A percentile compares a stretch with the other conserved stretches of the same genome.
Evolutionary conservation across 2,329 filamentous ascomycete genomes (phyloP).

Genomic region (Ophiostoma novo-ulmi): DNA sequence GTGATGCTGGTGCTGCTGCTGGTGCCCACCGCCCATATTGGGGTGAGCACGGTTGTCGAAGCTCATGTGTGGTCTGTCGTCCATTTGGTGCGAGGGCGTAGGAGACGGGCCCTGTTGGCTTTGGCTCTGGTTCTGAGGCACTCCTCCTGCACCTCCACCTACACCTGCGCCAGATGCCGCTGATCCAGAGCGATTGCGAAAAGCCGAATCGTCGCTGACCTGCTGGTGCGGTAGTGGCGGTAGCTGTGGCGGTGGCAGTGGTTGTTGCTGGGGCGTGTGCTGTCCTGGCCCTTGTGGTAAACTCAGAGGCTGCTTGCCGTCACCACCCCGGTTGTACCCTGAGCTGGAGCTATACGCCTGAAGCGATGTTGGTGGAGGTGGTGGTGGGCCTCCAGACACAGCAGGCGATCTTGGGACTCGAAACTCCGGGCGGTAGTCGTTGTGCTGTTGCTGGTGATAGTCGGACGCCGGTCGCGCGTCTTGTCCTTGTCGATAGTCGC

Average conservation of each 20-base stretch:
- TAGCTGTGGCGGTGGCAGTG: background rate
- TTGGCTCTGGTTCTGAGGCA: background rate
- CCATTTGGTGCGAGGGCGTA: conserved; percentile 18
- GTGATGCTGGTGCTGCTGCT: conserved; percentile 2
- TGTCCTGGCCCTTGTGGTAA: background rate
- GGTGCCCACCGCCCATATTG: conserved; percentile 15
- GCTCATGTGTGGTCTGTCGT: conserved; percentile 24
- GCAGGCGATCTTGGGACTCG: background rate
- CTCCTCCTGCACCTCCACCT: background rate
- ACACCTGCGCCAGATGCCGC: conserved; percentile 9
- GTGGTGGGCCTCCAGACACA: background rate
- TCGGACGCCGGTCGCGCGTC: conserved; percentile 2
- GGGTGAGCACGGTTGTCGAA: conserved; percentile 22
- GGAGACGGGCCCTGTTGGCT: conserved; percentile 9
- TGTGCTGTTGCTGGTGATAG: background rate
- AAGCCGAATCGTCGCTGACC: conserved; percentile 15
- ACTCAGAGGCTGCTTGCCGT: background rate
- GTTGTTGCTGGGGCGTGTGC: background rate
- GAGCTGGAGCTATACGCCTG: background rate
- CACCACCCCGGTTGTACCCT: background rate
- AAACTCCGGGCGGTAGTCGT: background rate
- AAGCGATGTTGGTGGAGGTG: background rate
- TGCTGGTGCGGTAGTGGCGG: background rate
- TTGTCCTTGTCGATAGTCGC: conserved; percentile 10
- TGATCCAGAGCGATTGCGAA: conserved; percentile 16